A percentile compares a stretch with the other conserved stretches of the same genome.
These are phyloP conservation scores for Saccharomyces hybrid DNA, from an alignment of 1,139 yeast genomes.

Conservation along the genomic window DNA sequence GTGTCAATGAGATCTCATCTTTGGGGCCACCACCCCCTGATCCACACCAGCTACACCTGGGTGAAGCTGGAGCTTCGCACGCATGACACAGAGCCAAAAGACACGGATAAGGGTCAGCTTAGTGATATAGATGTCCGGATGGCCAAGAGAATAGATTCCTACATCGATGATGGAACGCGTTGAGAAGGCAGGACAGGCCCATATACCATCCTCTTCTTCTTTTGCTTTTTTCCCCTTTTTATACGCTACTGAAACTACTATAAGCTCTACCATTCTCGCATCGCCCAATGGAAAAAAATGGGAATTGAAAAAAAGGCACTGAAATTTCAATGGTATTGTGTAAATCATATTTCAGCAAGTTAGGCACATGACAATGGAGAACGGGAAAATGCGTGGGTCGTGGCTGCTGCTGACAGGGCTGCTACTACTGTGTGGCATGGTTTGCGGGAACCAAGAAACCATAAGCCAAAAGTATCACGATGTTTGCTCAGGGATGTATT, in stretches of 20 bases:
- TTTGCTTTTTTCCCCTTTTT: background rate
- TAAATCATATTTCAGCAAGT: background rate
- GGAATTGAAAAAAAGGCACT: background rate
- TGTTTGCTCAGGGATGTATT: slow-evolving; percentile 81
- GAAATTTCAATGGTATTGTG: background rate
- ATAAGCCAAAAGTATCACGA: background rate
- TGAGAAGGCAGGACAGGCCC: background rate
- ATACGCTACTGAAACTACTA: background rate
- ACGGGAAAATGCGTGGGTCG: background rate
- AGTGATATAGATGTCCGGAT: slow-evolving; percentile 53
- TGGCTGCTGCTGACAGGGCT: background rate
- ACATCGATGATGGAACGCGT: background rate
- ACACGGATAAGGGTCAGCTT: slow-evolving; percentile 33
- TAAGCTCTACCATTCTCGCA: background rate
- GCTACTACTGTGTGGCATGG: background rate
- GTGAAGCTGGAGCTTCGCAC: slow-evolving; percentile 56
- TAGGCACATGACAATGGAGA: background rate
- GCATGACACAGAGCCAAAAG: slow-evolving; percentile 41
- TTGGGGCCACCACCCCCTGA: slow-evolving; percentile 68
- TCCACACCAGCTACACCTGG: slow-evolving; percentile 53
- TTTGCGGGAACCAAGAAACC: background rate
- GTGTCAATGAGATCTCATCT: slow-evolving; percentile 55
- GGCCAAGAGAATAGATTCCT: slow-evolving; percentile 45
- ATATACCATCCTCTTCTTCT: background rate
- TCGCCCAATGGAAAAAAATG: background rate